phyloP scores from a whole-genome alignment of 352 stramenopile genomes.

The Pilasporangium apinafurcum region DNA sequence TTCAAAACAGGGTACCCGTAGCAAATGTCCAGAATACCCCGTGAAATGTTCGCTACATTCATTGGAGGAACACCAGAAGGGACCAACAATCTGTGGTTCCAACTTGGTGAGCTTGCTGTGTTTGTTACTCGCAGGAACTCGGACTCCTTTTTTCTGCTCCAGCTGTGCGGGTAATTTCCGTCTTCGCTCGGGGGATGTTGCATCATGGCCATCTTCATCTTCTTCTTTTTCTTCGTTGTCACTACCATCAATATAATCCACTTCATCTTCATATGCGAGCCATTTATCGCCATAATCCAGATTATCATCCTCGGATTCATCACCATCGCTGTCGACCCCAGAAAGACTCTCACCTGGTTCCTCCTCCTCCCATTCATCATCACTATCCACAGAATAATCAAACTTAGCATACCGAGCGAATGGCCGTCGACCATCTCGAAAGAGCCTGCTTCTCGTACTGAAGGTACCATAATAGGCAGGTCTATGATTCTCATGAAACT shows the following conservation, averaged over 20 bases:
- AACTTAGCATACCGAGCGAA: conserved; percentile 54
- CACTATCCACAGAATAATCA: conserved; percentile 78
- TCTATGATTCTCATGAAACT: conserved; percentile 82
- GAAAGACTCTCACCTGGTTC: conserved; percentile 81
- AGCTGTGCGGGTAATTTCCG: conserved; percentile 52
- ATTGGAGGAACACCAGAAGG: conserved; percentile 20
- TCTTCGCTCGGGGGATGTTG: conserved; percentile 23
- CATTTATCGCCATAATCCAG: conserved; percentile 83
- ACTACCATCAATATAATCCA: conserved; percentile 71
- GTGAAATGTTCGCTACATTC: conserved; percentile 8
- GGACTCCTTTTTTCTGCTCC: conserved; percentile 30
- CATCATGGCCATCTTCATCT: conserved; percentile 9
- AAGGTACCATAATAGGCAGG: conserved; percentile 81
- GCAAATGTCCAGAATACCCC: conserved; percentile 14
- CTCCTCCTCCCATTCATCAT: conserved; percentile 88
- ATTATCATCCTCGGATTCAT: conserved; percentile 72
- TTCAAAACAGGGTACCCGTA: conserved; percentile 33
- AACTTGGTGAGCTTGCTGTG: conserved; percentile 60
- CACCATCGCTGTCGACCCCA: conserved; percentile 56
- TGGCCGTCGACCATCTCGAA: conserved; percentile 60
- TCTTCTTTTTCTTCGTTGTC: conserved; percentile 16
- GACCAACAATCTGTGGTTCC: conserved; percentile 52
- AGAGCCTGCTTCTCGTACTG: conserved; percentile 36
- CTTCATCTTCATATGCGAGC: conserved; percentile 84
- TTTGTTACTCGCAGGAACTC: conserved; percentile 35